Conservation (phyloP, 495 filamentous ascomycete genomes). For the Trichoderma gamsii region DNA sequence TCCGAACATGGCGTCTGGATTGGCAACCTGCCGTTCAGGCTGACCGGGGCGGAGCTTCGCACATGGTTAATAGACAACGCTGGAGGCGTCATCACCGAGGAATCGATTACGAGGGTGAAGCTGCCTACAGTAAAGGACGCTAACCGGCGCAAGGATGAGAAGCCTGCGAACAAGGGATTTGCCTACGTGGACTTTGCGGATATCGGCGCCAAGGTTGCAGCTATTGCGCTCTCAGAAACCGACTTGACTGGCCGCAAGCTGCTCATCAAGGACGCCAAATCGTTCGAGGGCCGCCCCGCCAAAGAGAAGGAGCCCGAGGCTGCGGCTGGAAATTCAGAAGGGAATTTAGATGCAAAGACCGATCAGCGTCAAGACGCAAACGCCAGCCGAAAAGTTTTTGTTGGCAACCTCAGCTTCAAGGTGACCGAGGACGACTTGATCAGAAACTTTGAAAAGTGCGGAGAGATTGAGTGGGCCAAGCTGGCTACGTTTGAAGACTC, state of each 20-base stretch:
- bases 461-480: constrained; percentile 69
- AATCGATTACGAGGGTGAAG: constrained; percentile 74
- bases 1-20: constrained; percentile 89
- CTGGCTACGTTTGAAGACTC: constrained; percentile 93
- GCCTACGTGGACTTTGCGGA: constrained; percentile 89
- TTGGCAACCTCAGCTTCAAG: constrained; percentile 86
- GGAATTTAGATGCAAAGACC: neutral
- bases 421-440: constrained; percentile 72
- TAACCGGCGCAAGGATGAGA: constrained; percentile 40
- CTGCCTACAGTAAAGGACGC: constrained; percentile 52
- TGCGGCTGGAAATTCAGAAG: constrained; percentile 19
- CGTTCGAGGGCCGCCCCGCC: constrained; percentile 68
- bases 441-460: constrained; percentile 76
- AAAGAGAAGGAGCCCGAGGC: constrained; percentile 41
- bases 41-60: constrained; percentile 63
- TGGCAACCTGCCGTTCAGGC: constrained; percentile 81
- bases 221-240: constrained; percentile 73
- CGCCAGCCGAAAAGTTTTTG: constrained; percentile 68
- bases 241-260: constrained; percentile 68
- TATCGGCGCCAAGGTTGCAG: constrained; percentile 59
- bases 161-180: constrained; percentile 68
- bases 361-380: constrained; percentile 47
- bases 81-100: constrained; percentile 56
- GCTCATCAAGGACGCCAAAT: constrained; percentile 86
- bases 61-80: constrained; percentile 67